Evolutionary conservation across 306 rosid species (phyloP).

Genomic region (Casuarina equisetifolia): DNA sequence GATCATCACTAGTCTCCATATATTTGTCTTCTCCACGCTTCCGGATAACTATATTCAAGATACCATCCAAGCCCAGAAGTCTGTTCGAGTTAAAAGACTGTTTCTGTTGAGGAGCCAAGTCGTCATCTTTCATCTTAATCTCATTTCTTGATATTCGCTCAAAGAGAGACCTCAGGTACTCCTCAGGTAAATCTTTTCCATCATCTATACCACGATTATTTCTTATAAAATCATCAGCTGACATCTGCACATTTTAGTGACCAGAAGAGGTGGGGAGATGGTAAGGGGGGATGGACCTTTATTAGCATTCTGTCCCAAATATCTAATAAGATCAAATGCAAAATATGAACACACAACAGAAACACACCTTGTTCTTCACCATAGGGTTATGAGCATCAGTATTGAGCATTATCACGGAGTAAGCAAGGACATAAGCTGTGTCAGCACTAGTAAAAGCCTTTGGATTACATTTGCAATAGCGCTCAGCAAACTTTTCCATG

Average conservation of each 20-base stretch:
- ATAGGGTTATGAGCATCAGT: constrained; percentile 95
- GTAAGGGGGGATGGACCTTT: background rate
- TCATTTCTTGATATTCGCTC: constrained; percentile 89
- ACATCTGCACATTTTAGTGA: constrained; percentile 74
- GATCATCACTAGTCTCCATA: constrained; percentile 95
- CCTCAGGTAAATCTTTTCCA: constrained; percentile 95
- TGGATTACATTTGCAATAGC: constrained; percentile 91
- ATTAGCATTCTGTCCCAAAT: constrained; percentile 26
- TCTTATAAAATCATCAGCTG: constrained; percentile 95
- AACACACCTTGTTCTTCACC: constrained; percentile 87
- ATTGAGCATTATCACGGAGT: constrained; percentile 95
- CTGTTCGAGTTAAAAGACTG: constrained; percentile 78
- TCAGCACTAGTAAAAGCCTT: constrained; percentile 95
- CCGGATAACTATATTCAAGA: constrained; percentile 87
- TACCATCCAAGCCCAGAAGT: constrained; percentile 83
- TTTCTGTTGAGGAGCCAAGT: constrained; percentile 71
- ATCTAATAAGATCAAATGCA: constrained; percentile 23
- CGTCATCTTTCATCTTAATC: constrained; percentile 94
- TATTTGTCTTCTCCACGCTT: constrained; percentile 67
- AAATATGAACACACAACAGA: constrained; percentile 14
- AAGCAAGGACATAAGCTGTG: constrained; percentile 98
- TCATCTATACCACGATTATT: constrained; percentile 99
- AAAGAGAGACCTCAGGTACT: constrained; percentile 78
- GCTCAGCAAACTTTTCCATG: constrained; percentile 98
- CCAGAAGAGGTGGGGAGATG: background rate